Percentiles rank a stretch among this genome's conserved stretches.
These are phyloP conservation scores for Candida mesenterica DNA, from an alignment of 1,139 yeast genomes.

Conservation along the genomic window DNA sequence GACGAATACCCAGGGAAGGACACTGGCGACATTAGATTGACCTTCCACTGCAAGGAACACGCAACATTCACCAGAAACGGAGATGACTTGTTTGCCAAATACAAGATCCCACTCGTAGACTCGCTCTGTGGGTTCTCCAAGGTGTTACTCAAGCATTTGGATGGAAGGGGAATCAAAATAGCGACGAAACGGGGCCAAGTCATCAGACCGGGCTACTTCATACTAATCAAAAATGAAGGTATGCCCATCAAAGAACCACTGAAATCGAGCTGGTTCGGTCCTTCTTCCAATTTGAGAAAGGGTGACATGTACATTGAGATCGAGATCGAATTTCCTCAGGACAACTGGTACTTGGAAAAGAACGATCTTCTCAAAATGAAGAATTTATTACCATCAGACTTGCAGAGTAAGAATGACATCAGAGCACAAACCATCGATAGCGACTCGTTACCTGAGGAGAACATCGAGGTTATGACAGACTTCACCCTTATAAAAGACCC, in stretches of 20 bases:
- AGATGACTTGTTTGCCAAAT: conserved; percentile 60
- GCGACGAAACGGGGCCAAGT: conserved; percentile 75
- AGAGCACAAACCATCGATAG: conserved; percentile 25
- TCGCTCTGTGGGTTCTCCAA: conserved; percentile 79
- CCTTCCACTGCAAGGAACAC: conserved; percentile 49
- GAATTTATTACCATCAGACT: conserved; percentile 52
- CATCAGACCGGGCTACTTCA: conserved; percentile 69
- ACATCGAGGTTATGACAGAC: conserved; percentile 42
- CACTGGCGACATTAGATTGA: conserved; percentile 78
- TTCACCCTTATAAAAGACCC: conserved; percentile 16
- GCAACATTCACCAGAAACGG: conserved; percentile 55
- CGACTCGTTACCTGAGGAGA: conserved; percentile 33
- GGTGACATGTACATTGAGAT: conserved; percentile 78
- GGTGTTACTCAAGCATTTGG: conserved; percentile 70
- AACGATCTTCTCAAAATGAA: conserved; percentile 54
- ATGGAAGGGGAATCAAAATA: conserved; percentile 69
- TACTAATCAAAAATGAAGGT: conserved; percentile 75
- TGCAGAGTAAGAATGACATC: conserved; percentile 23
- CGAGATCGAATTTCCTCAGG: conserved; percentile 79
- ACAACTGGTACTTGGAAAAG: conserved; percentile 73
- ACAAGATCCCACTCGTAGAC: conserved; percentile 69
- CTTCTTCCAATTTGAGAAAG: conserved; percentile 19
- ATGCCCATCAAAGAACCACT: conserved; percentile 61
- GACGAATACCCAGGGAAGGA: conserved; percentile 74
- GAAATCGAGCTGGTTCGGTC: conserved; percentile 31